These are phyloP conservation scores for Lecanoromycetidae sp. DNA, from an alignment of 2,329 filamentous ascomycete species.

Conservation along the genomic window DNA sequence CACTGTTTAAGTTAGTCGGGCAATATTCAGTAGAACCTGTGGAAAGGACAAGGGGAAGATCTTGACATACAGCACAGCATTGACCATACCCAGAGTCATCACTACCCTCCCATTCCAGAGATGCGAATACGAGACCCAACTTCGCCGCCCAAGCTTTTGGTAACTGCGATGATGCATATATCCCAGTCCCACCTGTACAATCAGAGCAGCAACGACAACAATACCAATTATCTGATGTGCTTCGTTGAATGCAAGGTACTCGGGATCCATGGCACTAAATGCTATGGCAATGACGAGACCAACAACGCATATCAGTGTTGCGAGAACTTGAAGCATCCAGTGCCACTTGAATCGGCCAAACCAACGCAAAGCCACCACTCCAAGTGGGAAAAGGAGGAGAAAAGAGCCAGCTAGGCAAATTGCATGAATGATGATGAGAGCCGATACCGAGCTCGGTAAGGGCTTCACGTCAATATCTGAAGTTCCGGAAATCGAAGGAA, in stretches of 20 bases:
- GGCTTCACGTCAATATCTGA: background rate
- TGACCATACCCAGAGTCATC: background rate
- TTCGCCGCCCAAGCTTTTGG: slow-evolving; percentile 1
- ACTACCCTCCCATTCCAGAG: background rate
- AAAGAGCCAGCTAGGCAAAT: slow-evolving; percentile 1
- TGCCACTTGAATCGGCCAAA: background rate
- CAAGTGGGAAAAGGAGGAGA: slow-evolving; percentile 4
- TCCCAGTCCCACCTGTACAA: background rate
- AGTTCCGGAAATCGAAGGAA: background rate
- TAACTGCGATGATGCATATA: slow-evolving; percentile 1
- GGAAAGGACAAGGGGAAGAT: background rate
- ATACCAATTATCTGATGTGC: slow-evolving; percentile 5
- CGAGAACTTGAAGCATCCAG: slow-evolving; percentile 3
- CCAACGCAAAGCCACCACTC: slow-evolving; percentile 1
- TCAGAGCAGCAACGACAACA: background rate
- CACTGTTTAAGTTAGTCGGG: background rate
- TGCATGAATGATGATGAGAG: slow-evolving; percentile 1
- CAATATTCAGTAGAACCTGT: background rate
- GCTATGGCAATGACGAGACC: background rate
- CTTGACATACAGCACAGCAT: slow-evolving; percentile 5
- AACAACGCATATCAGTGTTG: background rate
- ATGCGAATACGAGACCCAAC: background rate
- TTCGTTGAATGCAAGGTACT: background rate
- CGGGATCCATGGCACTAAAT: slow-evolving; percentile 2
- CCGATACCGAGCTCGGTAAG: background rate